Conservation (phyloP, 1,284 basidiomycete genomes). For the Phenoliferia sp. region DNA sequence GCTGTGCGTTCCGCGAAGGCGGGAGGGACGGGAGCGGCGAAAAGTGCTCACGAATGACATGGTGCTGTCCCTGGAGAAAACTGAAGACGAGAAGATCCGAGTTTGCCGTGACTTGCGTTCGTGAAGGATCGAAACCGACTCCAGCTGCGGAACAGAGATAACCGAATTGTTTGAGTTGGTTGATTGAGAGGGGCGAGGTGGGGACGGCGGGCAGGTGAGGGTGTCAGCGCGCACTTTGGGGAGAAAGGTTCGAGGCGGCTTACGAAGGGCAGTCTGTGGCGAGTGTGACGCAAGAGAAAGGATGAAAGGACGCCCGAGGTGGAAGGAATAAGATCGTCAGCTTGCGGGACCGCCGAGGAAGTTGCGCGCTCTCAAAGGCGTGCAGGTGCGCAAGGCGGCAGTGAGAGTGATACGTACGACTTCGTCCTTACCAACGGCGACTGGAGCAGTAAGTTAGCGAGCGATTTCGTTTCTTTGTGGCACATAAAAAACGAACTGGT, state of each 20-base stretch:
- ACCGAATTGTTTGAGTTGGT: slow-evolving; percentile 5
- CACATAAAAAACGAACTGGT: not conserved
- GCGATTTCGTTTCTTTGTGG: not conserved
- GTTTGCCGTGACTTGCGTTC: not conserved
- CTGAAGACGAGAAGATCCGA: slow-evolving; percentile 1
- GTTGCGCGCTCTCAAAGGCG: not conserved
- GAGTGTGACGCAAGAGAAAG: not conserved
- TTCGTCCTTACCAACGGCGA: not conserved
- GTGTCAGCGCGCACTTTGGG: not conserved
- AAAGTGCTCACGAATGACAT: slow-evolving; percentile 4
- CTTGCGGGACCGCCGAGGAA: not conserved
- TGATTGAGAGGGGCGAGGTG: not conserved
- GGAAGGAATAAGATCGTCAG: not conserved
- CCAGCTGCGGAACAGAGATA: not conserved
- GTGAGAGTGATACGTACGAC: slow-evolving; percentile 9
- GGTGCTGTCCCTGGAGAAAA: slow-evolving; percentile 8
- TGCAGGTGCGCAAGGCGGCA: not conserved
- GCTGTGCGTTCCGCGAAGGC: not conserved
- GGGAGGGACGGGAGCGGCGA: not conserved
- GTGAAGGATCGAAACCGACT: slow-evolving; percentile 14
- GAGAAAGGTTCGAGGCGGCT: not conserved
- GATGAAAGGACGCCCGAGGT: not conserved
- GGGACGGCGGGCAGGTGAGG: not conserved
- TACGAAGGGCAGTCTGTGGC: not conserved
- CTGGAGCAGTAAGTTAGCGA: too few species aligned